Percentiles rank a stretch among this genome's conserved stretches.
These are phyloP conservation scores for Aspergillus pseudotamarii DNA, from an alignment of 2,329 filamentous ascomycete species.

Conservation along the genomic window DNA sequence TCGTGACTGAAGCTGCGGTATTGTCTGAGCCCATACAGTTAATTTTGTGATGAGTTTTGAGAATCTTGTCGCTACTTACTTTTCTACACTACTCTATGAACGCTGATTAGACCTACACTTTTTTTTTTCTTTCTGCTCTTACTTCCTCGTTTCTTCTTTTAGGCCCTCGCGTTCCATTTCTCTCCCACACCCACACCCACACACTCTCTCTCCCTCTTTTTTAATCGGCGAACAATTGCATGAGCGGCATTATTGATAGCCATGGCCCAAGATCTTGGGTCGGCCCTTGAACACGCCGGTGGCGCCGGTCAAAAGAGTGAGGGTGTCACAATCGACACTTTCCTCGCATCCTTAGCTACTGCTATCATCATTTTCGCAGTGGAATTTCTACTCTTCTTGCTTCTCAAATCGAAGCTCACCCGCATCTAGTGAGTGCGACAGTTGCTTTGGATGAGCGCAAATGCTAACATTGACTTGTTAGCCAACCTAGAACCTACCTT, in stretches of 20 bases:
- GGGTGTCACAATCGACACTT: conserved; percentile 51
- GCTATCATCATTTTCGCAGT: conserved; percentile 66
- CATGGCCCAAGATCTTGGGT: conserved; percentile 33
- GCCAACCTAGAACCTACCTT: conserved; percentile 81
- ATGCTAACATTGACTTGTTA: conserved; percentile 35
- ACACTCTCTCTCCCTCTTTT: background rate
- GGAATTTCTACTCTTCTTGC: conserved; percentile 69
- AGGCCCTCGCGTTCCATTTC: background rate
- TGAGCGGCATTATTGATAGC: conserved; percentile 12
- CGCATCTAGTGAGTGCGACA: conserved; percentile 72
- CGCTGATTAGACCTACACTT: background rate
- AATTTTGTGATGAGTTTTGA: background rate
- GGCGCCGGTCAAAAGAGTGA: conserved; percentile 37
- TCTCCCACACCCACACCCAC: too few species aligned
- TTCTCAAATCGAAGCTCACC: conserved; percentile 76
- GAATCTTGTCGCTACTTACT: background rate
- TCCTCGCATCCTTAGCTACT: conserved; percentile 66
- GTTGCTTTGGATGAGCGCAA: background rate
- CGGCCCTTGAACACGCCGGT: conserved; percentile 39
- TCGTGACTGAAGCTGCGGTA: background rate
- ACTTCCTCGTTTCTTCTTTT: too few species aligned
- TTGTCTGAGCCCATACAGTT: background rate
- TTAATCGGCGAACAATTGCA: background rate
- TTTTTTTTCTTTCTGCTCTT: background rate
- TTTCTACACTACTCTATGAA: background rate